Evolutionary conservation across 495 filamentous ascomycete genomes (phyloP).

Genomic region (Acidiella bohemica): DNA sequence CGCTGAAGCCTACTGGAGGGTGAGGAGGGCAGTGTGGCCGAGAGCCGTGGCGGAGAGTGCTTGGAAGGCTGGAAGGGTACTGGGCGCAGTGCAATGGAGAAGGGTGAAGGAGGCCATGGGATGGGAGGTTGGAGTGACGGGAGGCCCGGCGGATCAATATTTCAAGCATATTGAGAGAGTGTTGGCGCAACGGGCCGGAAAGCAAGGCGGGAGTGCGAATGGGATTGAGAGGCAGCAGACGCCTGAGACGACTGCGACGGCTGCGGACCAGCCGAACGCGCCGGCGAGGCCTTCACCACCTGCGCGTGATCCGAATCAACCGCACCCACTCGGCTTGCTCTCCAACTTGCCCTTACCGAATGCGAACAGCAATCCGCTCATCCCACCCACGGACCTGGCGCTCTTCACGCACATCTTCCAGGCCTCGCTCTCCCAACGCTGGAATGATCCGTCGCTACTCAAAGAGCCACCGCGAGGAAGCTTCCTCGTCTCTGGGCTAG

Average conservation of each 20-base stretch:
- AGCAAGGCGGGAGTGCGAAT: neutral
- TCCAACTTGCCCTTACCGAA: neutral
- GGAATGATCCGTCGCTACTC: slow-evolving; percentile 29
- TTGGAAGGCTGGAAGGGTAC: slow-evolving; percentile 6
- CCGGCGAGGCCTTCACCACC: neutral
- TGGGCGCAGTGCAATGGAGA: slow-evolving; percentile 16
- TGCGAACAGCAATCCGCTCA: neutral
- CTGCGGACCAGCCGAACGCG: neutral
- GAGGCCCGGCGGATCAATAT: no score
- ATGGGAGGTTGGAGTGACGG: no score
- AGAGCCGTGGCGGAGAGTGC: slow-evolving; percentile 22
- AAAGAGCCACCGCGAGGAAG: slow-evolving; percentile 46
- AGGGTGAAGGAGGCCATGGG: slow-evolving; percentile 17
- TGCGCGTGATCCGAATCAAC: neutral
- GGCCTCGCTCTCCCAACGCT: slow-evolving; percentile 35
- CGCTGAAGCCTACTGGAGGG: slow-evolving; percentile 27
- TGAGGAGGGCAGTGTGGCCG: slow-evolving; percentile 33
- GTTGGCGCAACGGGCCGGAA: neutral
- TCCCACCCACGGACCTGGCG: slow-evolving; percentile 14
- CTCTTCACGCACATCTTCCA: slow-evolving; percentile 41
- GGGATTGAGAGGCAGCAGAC: slow-evolving; percentile 2
- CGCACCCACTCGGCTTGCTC: slow-evolving; percentile 6
- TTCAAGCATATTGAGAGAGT: no score
- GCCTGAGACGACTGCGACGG: neutral
- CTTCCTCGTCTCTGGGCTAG: slow-evolving; percentile 49